Conservation (phyloP, 2,329 filamentous ascomycete genomes). For the Alternaria hordeiaustralica region DNA sequence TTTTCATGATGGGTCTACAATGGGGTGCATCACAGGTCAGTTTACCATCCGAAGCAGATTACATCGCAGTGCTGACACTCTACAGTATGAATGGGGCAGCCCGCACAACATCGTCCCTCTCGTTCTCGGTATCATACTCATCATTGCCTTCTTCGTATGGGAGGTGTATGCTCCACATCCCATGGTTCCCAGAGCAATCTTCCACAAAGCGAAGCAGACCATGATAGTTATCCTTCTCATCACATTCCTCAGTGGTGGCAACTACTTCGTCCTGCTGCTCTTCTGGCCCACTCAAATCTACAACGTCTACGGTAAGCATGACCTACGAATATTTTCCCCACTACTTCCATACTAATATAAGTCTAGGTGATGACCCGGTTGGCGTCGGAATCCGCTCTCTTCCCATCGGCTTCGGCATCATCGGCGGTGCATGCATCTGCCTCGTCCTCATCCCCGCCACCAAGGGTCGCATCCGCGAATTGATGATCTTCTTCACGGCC, state of each 20-base stretch:
- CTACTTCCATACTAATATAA: constrained; percentile 2
- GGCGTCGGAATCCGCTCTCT: constrained; percentile 69
- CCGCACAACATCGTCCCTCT: constrained; percentile 62
- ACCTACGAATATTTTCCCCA: not conserved
- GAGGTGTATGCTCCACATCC: constrained; percentile 51
- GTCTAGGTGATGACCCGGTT: constrained; percentile 62
- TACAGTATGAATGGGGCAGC: constrained; percentile 63
- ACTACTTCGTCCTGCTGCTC: constrained; percentile 45
- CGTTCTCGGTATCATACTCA: constrained; percentile 57
- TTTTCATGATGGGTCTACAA: constrained; percentile 49
- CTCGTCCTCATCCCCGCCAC: constrained; percentile 64
- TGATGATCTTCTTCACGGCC: constrained; percentile 65
- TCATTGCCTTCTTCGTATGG: constrained; percentile 61
- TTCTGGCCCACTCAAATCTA: constrained; percentile 45
- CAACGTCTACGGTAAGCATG: constrained; percentile 40
- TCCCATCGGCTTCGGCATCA: constrained; percentile 69
- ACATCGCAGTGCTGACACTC: constrained; percentile 51
- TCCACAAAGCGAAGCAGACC: constrained; percentile 39
- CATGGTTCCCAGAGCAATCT: constrained; percentile 51
- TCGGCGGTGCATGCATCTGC: constrained; percentile 65
- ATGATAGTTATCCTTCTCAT: constrained; percentile 44
- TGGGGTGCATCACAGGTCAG: constrained; percentile 47
- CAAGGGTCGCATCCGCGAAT: constrained; percentile 64
- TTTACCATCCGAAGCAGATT: not conserved
- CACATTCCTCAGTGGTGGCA: constrained; percentile 44